A percentile compares a stretch with the other conserved stretches of the same genome.
phyloP scores from a whole-genome alignment of 495 filamentous ascomycete species.

The Friedmanniomyces simplex region DNA sequence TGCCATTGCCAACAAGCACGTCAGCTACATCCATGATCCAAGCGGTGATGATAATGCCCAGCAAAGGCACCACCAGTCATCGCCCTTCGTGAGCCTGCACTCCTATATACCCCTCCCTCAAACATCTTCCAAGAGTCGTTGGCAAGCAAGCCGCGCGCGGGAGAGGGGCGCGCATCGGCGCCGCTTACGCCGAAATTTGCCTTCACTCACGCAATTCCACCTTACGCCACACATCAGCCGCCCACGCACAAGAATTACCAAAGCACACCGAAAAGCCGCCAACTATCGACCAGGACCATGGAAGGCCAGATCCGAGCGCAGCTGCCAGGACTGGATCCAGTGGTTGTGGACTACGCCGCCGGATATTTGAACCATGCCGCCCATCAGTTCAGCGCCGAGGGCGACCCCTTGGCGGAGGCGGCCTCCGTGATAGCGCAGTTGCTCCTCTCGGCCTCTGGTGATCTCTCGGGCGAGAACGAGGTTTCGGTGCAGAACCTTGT shows the following conservation, averaged over 20 bases:
- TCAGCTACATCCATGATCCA: no score
- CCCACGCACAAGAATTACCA: neutral
- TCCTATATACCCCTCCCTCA: no score
- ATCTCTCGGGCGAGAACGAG: constrained; percentile 58
- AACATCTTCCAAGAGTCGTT: neutral
- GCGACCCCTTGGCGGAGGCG: constrained; percentile 69
- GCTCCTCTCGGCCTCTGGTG: constrained; percentile 81
- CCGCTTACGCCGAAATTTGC: neutral
- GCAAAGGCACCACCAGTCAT: no score
- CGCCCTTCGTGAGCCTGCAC: no score
- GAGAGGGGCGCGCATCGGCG: neutral
- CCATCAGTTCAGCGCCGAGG: constrained; percentile 66
- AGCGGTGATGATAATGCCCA: no score
- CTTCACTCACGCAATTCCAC: no score
- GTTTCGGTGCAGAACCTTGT: constrained; percentile 71
- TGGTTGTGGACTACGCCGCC: constrained; percentile 85
- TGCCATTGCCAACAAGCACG: no score
- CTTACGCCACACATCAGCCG: no score
- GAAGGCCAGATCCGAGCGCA: constrained; percentile 81
- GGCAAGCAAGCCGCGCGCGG: neutral
- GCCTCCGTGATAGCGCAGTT: constrained; percentile 73
- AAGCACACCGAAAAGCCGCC: neutral
- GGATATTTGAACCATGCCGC: constrained; percentile 92
- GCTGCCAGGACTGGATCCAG: constrained; percentile 79
- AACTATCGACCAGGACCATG: constrained; percentile 41